Evolutionary conservation across 495 filamentous ascomycete species (phyloP), one percentile per base, ranked within the genome.

Genomic region (Amniculicola lignicola): DNA sequence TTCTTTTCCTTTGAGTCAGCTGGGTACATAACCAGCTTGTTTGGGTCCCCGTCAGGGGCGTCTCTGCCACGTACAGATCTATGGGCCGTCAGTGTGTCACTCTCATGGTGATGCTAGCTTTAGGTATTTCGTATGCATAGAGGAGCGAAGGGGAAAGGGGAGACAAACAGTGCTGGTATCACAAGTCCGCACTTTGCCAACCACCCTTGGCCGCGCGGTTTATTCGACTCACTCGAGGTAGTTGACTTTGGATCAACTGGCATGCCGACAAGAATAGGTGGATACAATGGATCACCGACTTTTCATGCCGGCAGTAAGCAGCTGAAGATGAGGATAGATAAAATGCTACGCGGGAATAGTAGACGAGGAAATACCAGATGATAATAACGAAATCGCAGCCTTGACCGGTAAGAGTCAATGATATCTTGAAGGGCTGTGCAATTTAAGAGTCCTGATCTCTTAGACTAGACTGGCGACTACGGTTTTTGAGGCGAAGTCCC

Each of bases 121-220:
- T 27, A 10, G 15, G 22, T 45, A 9, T 25, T 22, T 10, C 16
- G n/a, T 9, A 15, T 9, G 14, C 33, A 4, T 7, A 15, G 33
- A 36, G 19, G 15, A 39, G 27, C n/a, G n/a, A n/a, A n/a, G n/a
- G 33, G 14, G 9, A 31, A 27, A 36, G 27, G 40, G 40, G 16
- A 47, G n/a, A 52, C 54, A 27, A 21, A 60, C 57, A 60, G 43
- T 54, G 57, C 22, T 22, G 49, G 24, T 45, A 54, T 3, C 24
- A 45, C 2, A 14, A 42, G 28, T 15, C 57, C 56, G 38, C 42
- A 60, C 57, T 60, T 60, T 15, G 40, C 49, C 24, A 46, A 49
- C 33, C 39, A 48, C 42, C 57, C 57, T 36, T 23, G 22, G 10
- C n/a, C n/a, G n/a, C 19, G 31, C 15, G 35, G 11, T 25, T 42